Evolutionary conservation across 1,284 basidiomycete genomes (phyloP), one percentile per base, ranked within the genome.

Genomic region (Fistulina hepatica): DNA sequence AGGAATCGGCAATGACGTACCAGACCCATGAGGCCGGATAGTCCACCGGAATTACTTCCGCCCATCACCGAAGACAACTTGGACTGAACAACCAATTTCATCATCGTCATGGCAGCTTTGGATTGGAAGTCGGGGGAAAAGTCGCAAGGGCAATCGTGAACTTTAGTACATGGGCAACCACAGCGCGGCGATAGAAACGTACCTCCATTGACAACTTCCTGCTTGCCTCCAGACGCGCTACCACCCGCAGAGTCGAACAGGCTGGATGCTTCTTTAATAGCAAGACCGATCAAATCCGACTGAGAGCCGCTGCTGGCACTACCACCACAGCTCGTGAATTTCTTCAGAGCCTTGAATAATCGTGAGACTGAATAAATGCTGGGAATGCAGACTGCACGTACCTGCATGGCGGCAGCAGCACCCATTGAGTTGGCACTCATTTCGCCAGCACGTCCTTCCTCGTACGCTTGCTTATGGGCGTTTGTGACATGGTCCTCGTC

Each of bases 61-160:
- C 28, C 28, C 15, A 31, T 19, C 9, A 19, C 19, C 15, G 28
- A 11, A 8, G 28, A 31, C 15, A 31, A 19, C 28, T 31, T 31
- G 28, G 15, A 16, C 28, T 31, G 28, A 8, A 31, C 28, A 19
- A 31, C 15, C 11, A 31, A 19, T 19, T 31, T 31, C 10, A 31
- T 13, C 15, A 31, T 19, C 11, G 28, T 31, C 28, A 31, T 31
- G 28, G 28, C 28, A 31, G 28, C 28, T n/a, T n/a, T n/a, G n/a
- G n/a, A n/a, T n/a, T n/a, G n/a, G n/a, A n/a, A n/a, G n/a, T n/a
- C n/a, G n/a, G n/a, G n/a, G n/a, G n/a, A n/a, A n/a, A n/a, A n/a
- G n/a, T n/a, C n/a, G n/a, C n/a, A n/a, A n/a, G n/a, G n/a, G n/a
- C n/a, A n/a, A n/a, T n/a, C n/a, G n/a, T n/a, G n/a, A n/a, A n/a